Percentiles rank a stretch among this genome's conserved stretches.
Evolutionary conservation across 176 grass and related monocot genomes (phyloP).

Genomic region (Raddia guianensis): DNA sequence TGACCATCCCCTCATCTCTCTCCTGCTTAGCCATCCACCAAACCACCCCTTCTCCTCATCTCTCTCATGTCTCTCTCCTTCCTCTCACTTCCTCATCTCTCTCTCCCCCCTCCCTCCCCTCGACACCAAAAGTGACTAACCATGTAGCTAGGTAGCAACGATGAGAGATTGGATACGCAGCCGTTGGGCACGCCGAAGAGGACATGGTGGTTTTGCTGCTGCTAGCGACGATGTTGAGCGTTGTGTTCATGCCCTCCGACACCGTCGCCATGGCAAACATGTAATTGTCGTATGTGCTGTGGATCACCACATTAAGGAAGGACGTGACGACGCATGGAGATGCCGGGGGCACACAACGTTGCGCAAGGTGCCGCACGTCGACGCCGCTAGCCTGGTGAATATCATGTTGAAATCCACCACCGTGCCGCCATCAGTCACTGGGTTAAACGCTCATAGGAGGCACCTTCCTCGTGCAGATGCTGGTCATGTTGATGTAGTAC

Average conservation of each 20-base stretch:
- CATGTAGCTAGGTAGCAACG: not conserved
- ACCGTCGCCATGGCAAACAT: conserved; percentile 72
- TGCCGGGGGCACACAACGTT: conserved; percentile 71
- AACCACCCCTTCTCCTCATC: no score
- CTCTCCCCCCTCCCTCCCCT: no score
- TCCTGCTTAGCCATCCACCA: no score
- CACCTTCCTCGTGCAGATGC: conserved; percentile 68
- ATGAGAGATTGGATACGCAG: conserved; percentile 27
- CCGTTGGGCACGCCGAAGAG: conserved; percentile 82
- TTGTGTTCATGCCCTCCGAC: conserved; percentile 68
- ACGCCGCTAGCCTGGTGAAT: conserved; percentile 78
- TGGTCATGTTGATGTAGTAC: conserved; percentile 94
- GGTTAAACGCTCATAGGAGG: conserved; percentile 66
- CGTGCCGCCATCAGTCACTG: conserved; percentile 71
- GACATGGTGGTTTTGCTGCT: conserved; percentile 91
- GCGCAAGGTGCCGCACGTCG: conserved; percentile 66
- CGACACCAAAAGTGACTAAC: not conserved
- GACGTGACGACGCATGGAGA: conserved; percentile 43
- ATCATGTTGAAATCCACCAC: conserved; percentile 80
- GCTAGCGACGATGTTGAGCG: conserved; percentile 85
- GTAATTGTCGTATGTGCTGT: conserved; percentile 70
- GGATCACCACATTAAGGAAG: conserved; percentile 72
- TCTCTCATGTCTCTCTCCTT: no score
- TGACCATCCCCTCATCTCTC: no score
- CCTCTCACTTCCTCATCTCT: no score